Base-by-base conservation (phyloP, 805 yeast genomes). In the Metschnikowia proteae region DNA sequence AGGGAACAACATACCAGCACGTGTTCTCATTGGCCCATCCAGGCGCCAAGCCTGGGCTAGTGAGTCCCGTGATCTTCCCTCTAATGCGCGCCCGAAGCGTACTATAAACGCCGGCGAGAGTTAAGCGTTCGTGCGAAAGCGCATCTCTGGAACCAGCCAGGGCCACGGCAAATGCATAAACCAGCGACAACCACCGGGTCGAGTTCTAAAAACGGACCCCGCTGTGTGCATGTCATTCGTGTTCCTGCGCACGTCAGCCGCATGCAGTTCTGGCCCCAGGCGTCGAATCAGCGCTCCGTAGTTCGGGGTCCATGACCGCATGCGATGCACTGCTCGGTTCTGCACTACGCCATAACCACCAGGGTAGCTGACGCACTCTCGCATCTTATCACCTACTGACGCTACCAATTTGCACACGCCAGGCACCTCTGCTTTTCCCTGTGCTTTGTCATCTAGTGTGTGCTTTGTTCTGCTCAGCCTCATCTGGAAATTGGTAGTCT, bases 361-460 rank as follows among this genome's bases (percentile, higher is more conserved):
- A 23, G 43, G 43, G 43, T 40, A 40, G 30, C 13, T 11, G 43
- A 40, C 43, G 43, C 34, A 39, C 35, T 29, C 43, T 26, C 41
- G 41, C 43, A 31, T 40, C 41, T 27, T 38, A 38, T 38, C 41
- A 38, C 41, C 25, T 28, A 38, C 17, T 17, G 25, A 37, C 39
- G 36, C 36, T n/a, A 28, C 25, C 11, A 37, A 23, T 27, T 38
- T 38, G 32, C 32, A 8, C 32, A 5, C 7, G 17, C 32, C 31
- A 38, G n/a, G 10, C 32, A 38, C 31, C 17, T 8, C 6, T 38
- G 22, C 30, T 38, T 38, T 27, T n/a, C 17, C 28, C 30, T 4
- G 26, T 22, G 6, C 17, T 26, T 26, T 30, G 25, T 37, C 26
- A 25, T 33, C 13, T n/a, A 37, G 39, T 26, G 29, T n/a, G n/a